Conservation (phyloP, 306 rosid genomes). For the Trifolium pratense region DNA sequence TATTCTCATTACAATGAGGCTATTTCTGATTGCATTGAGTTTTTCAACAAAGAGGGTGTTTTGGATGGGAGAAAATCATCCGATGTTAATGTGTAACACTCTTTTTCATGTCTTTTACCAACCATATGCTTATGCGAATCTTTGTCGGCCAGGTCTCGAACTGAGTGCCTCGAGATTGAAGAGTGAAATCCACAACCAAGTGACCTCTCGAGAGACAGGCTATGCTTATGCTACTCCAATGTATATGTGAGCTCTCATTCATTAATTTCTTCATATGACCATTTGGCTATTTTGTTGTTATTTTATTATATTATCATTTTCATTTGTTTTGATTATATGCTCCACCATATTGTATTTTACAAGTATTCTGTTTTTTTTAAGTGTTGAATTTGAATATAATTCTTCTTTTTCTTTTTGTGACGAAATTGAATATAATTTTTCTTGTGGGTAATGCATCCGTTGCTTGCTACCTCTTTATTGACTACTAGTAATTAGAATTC, state of each 20-base stretch:
- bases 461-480: neutral
- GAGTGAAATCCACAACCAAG: too few relatives aligned
- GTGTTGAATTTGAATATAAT: neutral
- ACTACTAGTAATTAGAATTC: too few relatives aligned
- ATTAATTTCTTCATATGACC: too few relatives aligned
- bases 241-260: slow-evolving; percentile 1
- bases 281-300: too few relatives aligned
- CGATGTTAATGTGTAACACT: slow-evolving; percentile 46
- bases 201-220: too few relatives aligned
- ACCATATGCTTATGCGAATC: neutral
- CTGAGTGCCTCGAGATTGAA: too few relatives aligned
- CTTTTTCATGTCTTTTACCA: neutral
- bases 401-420: too few relatives aligned
- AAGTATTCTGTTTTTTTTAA: too few relatives aligned
- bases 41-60: slow-evolving; percentile 70
- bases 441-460: neutral
- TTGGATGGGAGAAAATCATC: slow-evolving; percentile 57
- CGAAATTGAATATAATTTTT: too few relatives aligned
- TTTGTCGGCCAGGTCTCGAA: too few relatives aligned
- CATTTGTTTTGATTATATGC: neutral
- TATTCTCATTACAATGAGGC: slow-evolving; percentile 85
- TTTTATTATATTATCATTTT: neutral
- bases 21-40: slow-evolving; percentile 86
- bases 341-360: too few relatives aligned
- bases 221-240: neutral